Conservation (phyloP, 441 rosid genomes). For the Flueggea neowawraea region DNA sequence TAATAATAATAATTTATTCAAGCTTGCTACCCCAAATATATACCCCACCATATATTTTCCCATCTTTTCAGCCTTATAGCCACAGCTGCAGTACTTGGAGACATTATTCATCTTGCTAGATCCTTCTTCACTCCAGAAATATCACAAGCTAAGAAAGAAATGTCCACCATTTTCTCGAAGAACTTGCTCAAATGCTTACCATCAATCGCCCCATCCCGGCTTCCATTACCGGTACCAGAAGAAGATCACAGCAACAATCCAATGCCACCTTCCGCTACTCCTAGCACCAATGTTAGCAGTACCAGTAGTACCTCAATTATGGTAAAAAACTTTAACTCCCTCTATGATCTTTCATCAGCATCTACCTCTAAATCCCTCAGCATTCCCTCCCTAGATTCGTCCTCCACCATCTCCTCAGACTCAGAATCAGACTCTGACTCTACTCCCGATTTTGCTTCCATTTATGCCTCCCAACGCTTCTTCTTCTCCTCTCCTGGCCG, state of each 20-base stretch:
- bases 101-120: no score
- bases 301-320: constrained; percentile 21
- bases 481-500: constrained; percentile 91
- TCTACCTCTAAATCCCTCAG: constrained; percentile 43
- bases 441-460: constrained; percentile 54
- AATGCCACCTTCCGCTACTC: neutral
- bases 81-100: no score
- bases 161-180: constrained; percentile 60
- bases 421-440: constrained; percentile 39
- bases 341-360: constrained; percentile 34
- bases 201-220: constrained; percentile 18
- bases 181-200: constrained; percentile 45
- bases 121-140: no score
- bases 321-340: constrained; percentile 47
- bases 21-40: no score
- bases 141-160: constrained; percentile 9
- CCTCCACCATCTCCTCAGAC: constrained; percentile 30
- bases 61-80: no score
- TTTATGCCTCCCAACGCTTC: constrained; percentile 85
- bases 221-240: constrained; percentile 15
- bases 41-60: no score
- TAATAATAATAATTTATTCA: no score
- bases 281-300: neutral
- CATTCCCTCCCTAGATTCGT: constrained; percentile 21
- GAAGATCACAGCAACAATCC: constrained; percentile 14